Percentiles rank a stretch among this genome's conserved stretches.
Evolutionary conservation across 2,329 filamentous ascomycete genomes (phyloP).

Genomic region (Tympanopsis confertula): DNA sequence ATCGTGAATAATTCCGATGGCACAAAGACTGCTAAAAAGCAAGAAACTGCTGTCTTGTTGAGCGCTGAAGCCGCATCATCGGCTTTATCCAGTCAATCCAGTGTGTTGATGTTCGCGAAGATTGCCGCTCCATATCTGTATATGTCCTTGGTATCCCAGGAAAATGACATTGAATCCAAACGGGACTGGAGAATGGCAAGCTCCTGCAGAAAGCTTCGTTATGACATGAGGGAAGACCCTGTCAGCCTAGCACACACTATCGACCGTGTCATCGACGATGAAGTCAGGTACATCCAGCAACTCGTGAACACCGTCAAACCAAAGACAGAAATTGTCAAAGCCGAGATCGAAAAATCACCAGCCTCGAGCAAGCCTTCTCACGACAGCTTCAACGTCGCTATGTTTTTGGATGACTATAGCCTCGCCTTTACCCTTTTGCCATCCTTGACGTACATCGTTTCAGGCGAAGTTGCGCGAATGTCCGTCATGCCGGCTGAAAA

Average conservation of each 20-base stretch:
- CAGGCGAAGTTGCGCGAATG: conserved; percentile 67
- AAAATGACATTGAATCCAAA: conserved; percentile 23
- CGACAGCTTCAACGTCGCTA: conserved; percentile 58
- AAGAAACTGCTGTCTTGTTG: conserved; percentile 52
- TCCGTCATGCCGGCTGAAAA: conserved; percentile 61
- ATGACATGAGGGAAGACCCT: conserved; percentile 68
- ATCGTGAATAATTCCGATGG: conserved; percentile 63
- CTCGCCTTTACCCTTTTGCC: conserved; percentile 69
- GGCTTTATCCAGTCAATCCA: conserved; percentile 56
- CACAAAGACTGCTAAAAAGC: conserved; percentile 23
- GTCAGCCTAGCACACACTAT: conserved; percentile 66
- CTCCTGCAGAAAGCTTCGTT: conserved; percentile 60
- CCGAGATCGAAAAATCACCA: not conserved
- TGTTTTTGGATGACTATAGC: conserved; percentile 74
- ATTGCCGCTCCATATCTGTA: conserved; percentile 67
- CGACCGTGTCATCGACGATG: conserved; percentile 69
- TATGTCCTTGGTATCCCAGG: conserved; percentile 46
- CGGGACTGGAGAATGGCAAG: conserved; percentile 59
- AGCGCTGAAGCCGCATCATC: conserved; percentile 59
- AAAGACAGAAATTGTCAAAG: conserved; percentile 26
- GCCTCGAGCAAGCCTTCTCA: conserved; percentile 34
- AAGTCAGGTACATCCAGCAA: conserved; percentile 57
- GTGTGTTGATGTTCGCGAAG: conserved; percentile 51
- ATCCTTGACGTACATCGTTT: conserved; percentile 69
- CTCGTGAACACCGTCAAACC: conserved; percentile 35